Percentiles rank a stretch among this genome's conserved stretches.
These are phyloP conservation scores for Perkinsus marinus DNA, from an alignment of 169 alveolate species.

Conservation along the genomic window DNA sequence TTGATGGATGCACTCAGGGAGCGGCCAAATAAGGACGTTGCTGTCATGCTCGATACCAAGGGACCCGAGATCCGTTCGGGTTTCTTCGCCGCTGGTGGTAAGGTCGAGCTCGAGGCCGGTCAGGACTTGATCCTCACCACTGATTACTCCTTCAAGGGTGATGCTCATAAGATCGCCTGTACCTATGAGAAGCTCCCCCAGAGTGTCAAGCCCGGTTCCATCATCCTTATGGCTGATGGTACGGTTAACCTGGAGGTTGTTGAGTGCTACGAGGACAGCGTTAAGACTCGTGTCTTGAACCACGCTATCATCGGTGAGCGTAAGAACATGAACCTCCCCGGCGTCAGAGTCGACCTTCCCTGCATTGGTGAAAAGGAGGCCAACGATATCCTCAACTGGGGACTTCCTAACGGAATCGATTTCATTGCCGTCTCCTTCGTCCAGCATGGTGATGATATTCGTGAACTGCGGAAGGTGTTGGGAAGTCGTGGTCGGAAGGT, in stretches of 20 bases:
- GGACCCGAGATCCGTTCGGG: conserved; percentile 99
- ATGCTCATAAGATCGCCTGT: conserved; percentile 76
- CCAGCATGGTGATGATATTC: conserved; percentile 61
- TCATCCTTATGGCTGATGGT: conserved; percentile 93
- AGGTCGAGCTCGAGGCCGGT: conserved; percentile 67
- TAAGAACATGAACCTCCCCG: conserved; percentile 96
- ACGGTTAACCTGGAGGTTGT: conserved; percentile 12
- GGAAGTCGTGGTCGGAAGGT: conserved; percentile 78
- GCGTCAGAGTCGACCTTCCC: conserved; percentile 82
- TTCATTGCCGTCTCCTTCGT: conserved; percentile 81
- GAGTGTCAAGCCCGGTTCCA: conserved; percentile 80
- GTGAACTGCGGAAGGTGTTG: conserved; percentile 58
- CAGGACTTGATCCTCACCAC: conserved; percentile 78
- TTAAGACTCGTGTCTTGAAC: conserved; percentile 74
- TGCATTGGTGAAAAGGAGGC: conserved; percentile 92
- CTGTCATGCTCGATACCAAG: conserved; percentile 91
- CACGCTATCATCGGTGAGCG: conserved; percentile 82
- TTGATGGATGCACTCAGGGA: conserved; percentile 76
- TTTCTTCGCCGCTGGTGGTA: conserved; percentile 61
- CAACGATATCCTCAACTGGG: conserved; percentile 87
- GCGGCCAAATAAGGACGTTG: conserved; percentile 78
- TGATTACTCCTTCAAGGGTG: conserved; percentile 80
- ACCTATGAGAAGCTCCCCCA: conserved; percentile 77
- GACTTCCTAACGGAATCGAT: conserved; percentile 84
- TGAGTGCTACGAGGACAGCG: conserved; percentile 41